A percentile compares a stretch with the other conserved stretches of the same genome.
These are phyloP conservation scores for Plasmodium falciparum DNA, from an alignment of 169 alveolate species.

Conservation along the genomic window DNA sequence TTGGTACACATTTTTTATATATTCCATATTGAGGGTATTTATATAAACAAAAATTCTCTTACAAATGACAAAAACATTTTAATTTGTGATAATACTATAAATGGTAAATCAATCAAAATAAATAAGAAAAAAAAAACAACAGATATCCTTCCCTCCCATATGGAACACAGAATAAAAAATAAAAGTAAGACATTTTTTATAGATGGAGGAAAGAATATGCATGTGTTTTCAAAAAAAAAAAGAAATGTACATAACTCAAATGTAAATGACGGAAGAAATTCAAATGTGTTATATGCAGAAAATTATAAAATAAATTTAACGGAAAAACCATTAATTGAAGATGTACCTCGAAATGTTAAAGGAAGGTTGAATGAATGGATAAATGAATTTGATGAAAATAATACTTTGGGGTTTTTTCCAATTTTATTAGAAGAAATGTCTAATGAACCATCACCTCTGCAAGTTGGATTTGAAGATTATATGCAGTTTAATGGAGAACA, in stretches of 20 bases:
- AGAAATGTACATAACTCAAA: not conserved
- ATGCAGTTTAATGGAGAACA: constrained; percentile 84
- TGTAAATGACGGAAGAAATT: not conserved
- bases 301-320: constrained; percentile 54
- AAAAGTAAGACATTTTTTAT: not conserved
- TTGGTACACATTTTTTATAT: not conserved
- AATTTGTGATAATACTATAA: not conserved
- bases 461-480: constrained; percentile 86
- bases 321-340: constrained; percentile 67
- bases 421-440: constrained; percentile 85
- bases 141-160: not conserved
- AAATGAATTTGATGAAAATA: constrained; percentile 79
- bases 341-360: constrained; percentile 77
- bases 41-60: not conserved
- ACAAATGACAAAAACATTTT: constrained; percentile 12
- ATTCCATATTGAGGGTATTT: not conserved
- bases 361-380: constrained; percentile 87
- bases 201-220: not conserved
- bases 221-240: not conserved
- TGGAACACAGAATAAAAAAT: not conserved
- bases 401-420: constrained; percentile 85
- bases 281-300: constrained; percentile 25
- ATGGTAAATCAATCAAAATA: not conserved
- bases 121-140: not conserved
- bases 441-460: constrained; percentile 86